Base-by-base conservation (phyloP, 495 filamentous ascomycete species). In the Bacidia gigantensis region DNA sequence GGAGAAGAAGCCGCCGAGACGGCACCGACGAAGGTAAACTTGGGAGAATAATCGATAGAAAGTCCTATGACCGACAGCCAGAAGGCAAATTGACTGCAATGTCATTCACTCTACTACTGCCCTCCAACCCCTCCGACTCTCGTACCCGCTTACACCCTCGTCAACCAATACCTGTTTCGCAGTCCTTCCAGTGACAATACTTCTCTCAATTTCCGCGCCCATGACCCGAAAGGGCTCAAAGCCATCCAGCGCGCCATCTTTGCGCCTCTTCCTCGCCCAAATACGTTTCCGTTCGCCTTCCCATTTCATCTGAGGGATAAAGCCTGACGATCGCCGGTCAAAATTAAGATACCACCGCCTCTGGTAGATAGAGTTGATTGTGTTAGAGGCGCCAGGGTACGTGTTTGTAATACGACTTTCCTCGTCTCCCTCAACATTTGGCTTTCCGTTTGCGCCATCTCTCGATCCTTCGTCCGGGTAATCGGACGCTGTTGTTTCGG, bases 361-460 rank as follows among this genome's bases (percentile, higher is more conserved):
- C 59, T 83, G 78, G 56, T 84, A 75, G 18, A 84, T 68, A 10
- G 79, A 83, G 2, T 71, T 74, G 32, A 84, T 78, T 11, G 65
- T 74, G 58, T 84, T 84, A 0, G 46, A 67, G 0, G 82, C 76
- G 20, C 81, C 79, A 0, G 75, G 64, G 60, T 86, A 84, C 17
- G 81, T 77, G 53, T 86, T 86, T 11, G 73, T 75, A 2, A 60
- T 56, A n/a, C 77, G 76, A 24, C 80, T 79, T 20, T 71, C 51
- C n/a, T 68, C 56, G 51, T 72, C 67, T 47, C 75, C 72, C 14
- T 35, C 54, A 14, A 40, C 17, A 17, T 35, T 41, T 12, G 42
- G 48, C 43, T 56, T 39, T 39, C 41, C 21, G 10, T 18, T 9
- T 20, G 23, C 3, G 24, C 12, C 12, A 17, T 24, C 52, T 32